A percentile compares a stretch with the other conserved stretches of the same genome.
Evolutionary conservation across 495 filamentous ascomycete species (phyloP).

Genomic region (Penicillium diatomitis): DNA sequence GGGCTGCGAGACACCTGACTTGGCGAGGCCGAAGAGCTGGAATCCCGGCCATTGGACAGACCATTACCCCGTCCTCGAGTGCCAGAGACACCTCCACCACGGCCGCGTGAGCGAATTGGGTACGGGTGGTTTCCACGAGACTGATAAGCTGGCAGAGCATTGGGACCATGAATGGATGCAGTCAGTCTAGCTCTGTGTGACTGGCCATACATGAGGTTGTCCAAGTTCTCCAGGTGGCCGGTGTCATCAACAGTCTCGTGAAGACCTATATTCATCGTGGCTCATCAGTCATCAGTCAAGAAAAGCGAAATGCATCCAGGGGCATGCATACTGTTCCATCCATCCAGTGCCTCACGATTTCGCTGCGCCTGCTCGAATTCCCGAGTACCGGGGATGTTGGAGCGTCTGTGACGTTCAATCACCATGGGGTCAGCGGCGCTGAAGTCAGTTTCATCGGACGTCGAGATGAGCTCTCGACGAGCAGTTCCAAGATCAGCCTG

Average conservation of each 20-base stretch:
- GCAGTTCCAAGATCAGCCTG: constrained; percentile 1
- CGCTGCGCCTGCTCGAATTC: constrained; percentile 11
- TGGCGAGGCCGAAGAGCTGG: no score
- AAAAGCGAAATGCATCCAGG: not conserved
- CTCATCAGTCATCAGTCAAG: not conserved
- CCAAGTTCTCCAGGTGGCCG: constrained; percentile 17
- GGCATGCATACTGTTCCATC: constrained; percentile 24
- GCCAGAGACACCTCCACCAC: no score
- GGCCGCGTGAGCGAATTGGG: no score
- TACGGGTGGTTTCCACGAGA: no score
- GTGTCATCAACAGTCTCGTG: constrained; percentile 20
- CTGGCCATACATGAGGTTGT: constrained; percentile 26
- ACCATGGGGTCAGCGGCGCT: not conserved
- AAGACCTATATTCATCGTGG: constrained; percentile 15
- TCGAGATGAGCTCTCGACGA: not conserved
- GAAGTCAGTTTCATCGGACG: not conserved
- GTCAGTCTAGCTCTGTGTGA: constrained; percentile 23
- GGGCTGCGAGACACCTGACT: no score
- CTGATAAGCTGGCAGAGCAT: not conserved
- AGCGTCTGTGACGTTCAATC: constrained; percentile 4
- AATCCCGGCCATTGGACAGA: no score
- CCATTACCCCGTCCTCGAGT: no score
- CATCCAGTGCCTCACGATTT: constrained; percentile 12
- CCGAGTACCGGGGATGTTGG: constrained; percentile 15
- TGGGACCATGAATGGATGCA: constrained; percentile 4